These are phyloP conservation scores for Carex cristatella DNA, from an alignment of 176 grass and related monocot species.

Conservation along the genomic window DNA sequence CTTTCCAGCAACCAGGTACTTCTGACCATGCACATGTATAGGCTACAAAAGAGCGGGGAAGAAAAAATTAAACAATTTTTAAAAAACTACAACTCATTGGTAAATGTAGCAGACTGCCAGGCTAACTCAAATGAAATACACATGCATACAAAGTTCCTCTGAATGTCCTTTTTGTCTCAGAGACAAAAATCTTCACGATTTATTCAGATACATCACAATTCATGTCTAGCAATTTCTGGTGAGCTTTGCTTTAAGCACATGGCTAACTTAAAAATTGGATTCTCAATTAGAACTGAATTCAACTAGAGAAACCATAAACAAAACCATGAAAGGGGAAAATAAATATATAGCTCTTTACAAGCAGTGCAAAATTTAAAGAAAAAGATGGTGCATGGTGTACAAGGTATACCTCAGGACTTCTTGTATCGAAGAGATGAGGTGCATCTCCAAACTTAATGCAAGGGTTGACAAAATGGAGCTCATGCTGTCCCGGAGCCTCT, in stretches of 20 bases:
- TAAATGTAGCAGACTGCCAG: constrained; percentile 20
- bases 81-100: background rate
- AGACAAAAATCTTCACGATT: background rate
- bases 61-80: constrained; percentile 16
- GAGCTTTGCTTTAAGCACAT: background rate
- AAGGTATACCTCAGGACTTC: constrained; percentile 42
- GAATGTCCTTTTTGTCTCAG: background rate
- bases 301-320: background rate
- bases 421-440: constrained; percentile 60
- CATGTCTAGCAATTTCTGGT: background rate
- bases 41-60: constrained; percentile 30
- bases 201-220: background rate
- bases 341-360: background rate
- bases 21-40: constrained; percentile 72
- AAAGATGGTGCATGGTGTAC: background rate
- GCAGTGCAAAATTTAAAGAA: background rate
- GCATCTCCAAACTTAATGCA: constrained; percentile 84
- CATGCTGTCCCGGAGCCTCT: constrained; percentile 70
- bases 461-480: constrained; percentile 77
- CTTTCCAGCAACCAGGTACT: constrained; percentile 88
- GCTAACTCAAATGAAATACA: background rate
- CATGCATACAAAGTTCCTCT: background rate
- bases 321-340: background rate
- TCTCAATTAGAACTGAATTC: background rate
- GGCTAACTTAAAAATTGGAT: background rate